Conservation (phyloP, 176 grass and related monocot genomes). For the Carex scoparia region DNA sequence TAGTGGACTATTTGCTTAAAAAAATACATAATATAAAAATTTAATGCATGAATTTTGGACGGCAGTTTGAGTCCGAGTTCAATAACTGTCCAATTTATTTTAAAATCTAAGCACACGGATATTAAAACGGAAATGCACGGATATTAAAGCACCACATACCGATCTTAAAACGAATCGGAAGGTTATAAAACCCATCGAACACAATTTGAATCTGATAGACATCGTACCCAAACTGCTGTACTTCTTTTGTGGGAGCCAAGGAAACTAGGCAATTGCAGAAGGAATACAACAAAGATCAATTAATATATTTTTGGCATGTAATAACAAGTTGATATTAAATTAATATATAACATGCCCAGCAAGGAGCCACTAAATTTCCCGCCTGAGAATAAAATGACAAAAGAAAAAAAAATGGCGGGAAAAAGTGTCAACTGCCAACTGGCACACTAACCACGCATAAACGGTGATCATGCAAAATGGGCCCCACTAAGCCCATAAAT, state of each 20-base stretch:
- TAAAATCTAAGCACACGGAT: no score
- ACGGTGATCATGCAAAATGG: slow-evolving; percentile 10
- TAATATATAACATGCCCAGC: background rate
- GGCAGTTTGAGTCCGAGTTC: no score
- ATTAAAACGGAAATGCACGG: no score
- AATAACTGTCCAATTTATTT: no score
- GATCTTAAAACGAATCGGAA: no score
- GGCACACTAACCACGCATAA: background rate
- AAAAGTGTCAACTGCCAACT: background rate
- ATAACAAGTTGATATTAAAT: slow-evolving; percentile 10
- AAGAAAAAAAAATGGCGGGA: background rate
- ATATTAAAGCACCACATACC: no score
- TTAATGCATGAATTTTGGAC: background rate
- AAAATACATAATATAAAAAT: background rate
- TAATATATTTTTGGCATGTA: slow-evolving; percentile 1
- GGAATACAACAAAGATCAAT: background rate
- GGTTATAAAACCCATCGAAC: no score
- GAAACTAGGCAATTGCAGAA: background rate
- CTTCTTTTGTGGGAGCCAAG: background rate
- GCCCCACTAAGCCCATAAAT: background rate
- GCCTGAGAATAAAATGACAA: slow-evolving; percentile 14
- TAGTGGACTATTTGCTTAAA: background rate
- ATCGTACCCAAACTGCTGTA: no score
- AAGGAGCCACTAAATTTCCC: background rate
- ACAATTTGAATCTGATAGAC: no score